Evolutionary conservation across 768 basidiomycete species (phyloP).

Genomic region (Suillus spraguei): DNA sequence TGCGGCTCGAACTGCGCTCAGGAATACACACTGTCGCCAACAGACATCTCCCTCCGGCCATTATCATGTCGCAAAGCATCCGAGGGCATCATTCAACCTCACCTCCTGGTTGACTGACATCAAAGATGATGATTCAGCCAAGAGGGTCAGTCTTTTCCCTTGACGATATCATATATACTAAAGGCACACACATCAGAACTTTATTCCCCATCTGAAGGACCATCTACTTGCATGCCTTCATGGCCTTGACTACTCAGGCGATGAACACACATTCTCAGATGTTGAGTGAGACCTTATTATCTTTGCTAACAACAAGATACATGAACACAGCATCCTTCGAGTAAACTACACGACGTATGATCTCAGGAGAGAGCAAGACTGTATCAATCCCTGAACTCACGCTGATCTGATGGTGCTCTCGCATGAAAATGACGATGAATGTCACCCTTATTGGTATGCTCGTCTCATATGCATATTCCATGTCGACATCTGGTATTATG

Average conservation of each 20-base stretch:
- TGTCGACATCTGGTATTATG: constrained; percentile 8
- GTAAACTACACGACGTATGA: constrained; percentile 37
- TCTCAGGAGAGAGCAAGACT: constrained; percentile 24
- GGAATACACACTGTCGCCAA: no score
- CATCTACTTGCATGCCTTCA: constrained; percentile 14
- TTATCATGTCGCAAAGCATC: no score
- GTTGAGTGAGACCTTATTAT: constrained; percentile 24
- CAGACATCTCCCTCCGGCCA: no score
- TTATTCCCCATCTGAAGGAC: constrained; percentile 22
- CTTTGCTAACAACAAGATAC: constrained; percentile 34
- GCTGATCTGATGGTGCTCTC: constrained; percentile 38
- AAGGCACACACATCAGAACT: constrained; percentile 28
- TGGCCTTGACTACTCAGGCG: constrained; percentile 15
- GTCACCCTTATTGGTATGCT: constrained; percentile 43
- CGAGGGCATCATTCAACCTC: no score
- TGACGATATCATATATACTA: background rate
- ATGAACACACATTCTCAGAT: constrained; percentile 21
- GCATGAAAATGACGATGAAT: constrained; percentile 17
- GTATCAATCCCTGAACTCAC: constrained; percentile 32
- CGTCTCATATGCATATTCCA: constrained; percentile 36
- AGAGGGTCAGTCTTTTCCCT: constrained; percentile 26
- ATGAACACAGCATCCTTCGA: constrained; percentile 32
- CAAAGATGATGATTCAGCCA: constrained; percentile 15
- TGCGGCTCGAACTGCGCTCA: no score
- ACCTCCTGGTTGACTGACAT: no score